Evolutionary conservation across 768 basidiomycete genomes (phyloP).

Genomic region (Gloeostereum incarnatum): DNA sequence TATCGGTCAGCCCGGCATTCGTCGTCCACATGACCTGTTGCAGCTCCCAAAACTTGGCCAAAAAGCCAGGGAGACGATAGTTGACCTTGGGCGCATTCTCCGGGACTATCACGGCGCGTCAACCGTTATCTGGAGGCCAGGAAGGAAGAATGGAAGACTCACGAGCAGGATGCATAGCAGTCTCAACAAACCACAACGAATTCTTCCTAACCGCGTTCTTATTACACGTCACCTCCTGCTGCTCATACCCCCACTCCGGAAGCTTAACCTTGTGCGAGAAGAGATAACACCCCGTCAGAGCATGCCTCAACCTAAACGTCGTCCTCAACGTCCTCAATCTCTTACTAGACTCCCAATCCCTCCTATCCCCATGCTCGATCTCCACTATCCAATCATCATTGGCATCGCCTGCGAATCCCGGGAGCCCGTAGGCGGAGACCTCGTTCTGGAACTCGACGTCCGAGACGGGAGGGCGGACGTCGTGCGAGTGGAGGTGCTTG

Average conservation of each 20-base stretch:
- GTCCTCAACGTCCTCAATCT: constrained; percentile 75
- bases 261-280: constrained; percentile 98
- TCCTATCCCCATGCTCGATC: constrained; percentile 58
- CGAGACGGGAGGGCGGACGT: constrained; percentile 86
- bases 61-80: constrained; percentile 83
- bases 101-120: constrained; percentile 41
- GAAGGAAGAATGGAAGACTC: constrained; percentile 21
- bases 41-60: constrained; percentile 85
- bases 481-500: constrained; percentile 91
- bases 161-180: constrained; percentile 66
- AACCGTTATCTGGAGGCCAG: not conserved
- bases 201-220: constrained; percentile 89
- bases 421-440: constrained; percentile 88
- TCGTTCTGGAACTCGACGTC: constrained; percentile 99
- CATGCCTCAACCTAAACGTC: constrained; percentile 75
- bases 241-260: constrained; percentile 96
- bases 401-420: constrained; percentile 76
- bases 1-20: constrained; percentile 91
- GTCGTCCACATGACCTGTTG: constrained; percentile 97
- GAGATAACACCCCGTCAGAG: constrained; percentile 87
- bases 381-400: constrained; percentile 94
- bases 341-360: constrained; percentile 58
- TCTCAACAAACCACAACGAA: constrained; percentile 93
- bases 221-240: constrained; percentile 99
- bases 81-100: constrained; percentile 73